Percentiles rank a stretch among this genome's conserved stretches.
These are phyloP conservation scores for Leccinum solheimii DNA, from an alignment of 1,284 basidiomycete genomes.

Conservation along the genomic window DNA sequence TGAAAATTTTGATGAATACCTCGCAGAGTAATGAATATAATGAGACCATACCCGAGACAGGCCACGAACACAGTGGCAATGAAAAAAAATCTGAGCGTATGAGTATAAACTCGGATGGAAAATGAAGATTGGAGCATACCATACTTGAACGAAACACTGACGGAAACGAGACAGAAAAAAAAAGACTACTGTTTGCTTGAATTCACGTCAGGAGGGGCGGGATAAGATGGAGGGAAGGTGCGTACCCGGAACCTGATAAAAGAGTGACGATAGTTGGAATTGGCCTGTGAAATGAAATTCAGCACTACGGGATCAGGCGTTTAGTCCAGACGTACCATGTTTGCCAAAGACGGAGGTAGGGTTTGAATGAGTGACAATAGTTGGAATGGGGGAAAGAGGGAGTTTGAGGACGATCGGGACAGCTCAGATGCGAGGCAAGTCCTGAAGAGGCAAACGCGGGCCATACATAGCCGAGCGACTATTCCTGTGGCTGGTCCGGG, in stretches of 20 bases:
- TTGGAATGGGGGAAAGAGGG: slow-evolving; percentile 8
- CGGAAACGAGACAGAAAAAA: background rate
- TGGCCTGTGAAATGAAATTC: background rate
- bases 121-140: too few relatives aligned
- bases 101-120: too few relatives aligned
- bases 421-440: slow-evolving; percentile 11
- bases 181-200: background rate
- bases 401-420: background rate
- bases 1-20: background rate
- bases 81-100: too few relatives aligned
- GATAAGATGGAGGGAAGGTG: background rate
- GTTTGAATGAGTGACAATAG: slow-evolving; percentile 20
- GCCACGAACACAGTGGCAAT: too few relatives aligned
- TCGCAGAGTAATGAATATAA: too few relatives aligned
- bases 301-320: background rate
- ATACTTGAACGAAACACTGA: too few relatives aligned
- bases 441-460: slow-evolving; percentile 2
- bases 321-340: slow-evolving; percentile 2
- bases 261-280: slow-evolving; percentile 21
- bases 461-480: background rate
- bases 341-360: background rate
- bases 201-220: background rate
- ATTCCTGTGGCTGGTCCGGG: background rate
- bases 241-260: slow-evolving; percentile 8
- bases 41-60: too few relatives aligned